Evolutionary conservation across 2,329 filamentous ascomycete species (phyloP).

Genomic region (Fusarium agapanthi): DNA sequence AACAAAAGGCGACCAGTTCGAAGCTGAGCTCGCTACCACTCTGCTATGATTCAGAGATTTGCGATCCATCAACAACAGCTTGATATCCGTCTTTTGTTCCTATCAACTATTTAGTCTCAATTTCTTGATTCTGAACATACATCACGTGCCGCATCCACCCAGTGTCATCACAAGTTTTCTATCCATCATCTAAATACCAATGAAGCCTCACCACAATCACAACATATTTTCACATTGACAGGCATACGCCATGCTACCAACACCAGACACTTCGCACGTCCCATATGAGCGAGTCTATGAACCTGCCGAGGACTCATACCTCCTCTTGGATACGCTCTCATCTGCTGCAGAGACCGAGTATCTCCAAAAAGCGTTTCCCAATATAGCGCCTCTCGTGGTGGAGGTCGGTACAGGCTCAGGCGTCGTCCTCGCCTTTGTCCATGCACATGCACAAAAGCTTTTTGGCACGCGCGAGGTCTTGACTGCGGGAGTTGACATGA

Average conservation of each 20-base stretch:
- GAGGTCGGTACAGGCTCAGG: slow-evolving; percentile 94
- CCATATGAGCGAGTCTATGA: slow-evolving; percentile 91
- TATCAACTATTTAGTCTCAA: neutral
- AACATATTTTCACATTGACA: neutral
- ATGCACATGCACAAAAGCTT: slow-evolving; percentile 76
- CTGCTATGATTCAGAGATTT: neutral
- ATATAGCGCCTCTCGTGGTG: slow-evolving; percentile 70
- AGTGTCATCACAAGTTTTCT: slow-evolving; percentile 19
- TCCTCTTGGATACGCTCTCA: slow-evolving; percentile 91
- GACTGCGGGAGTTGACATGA: slow-evolving; percentile 84
- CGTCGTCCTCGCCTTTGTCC: slow-evolving; percentile 88
- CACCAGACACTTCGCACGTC: slow-evolving; percentile 91
- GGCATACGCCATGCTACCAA: slow-evolving; percentile 77
- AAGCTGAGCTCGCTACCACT: neutral
- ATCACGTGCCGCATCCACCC: slow-evolving; percentile 35
- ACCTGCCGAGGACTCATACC: slow-evolving; percentile 93
- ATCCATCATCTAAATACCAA: neutral
- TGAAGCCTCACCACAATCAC: slow-evolving; percentile 35
- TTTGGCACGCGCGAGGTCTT: slow-evolving; percentile 77
- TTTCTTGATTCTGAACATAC: neutral
- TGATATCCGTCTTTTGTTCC: neutral
- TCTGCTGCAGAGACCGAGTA: slow-evolving; percentile 73
- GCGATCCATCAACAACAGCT: neutral
- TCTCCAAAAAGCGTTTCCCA: slow-evolving; percentile 69
- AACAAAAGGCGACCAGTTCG: neutral